These are phyloP conservation scores for Harringtonia lauricola DNA, from an alignment of 2,329 filamentous ascomycete genomes.

Conservation along the genomic window DNA sequence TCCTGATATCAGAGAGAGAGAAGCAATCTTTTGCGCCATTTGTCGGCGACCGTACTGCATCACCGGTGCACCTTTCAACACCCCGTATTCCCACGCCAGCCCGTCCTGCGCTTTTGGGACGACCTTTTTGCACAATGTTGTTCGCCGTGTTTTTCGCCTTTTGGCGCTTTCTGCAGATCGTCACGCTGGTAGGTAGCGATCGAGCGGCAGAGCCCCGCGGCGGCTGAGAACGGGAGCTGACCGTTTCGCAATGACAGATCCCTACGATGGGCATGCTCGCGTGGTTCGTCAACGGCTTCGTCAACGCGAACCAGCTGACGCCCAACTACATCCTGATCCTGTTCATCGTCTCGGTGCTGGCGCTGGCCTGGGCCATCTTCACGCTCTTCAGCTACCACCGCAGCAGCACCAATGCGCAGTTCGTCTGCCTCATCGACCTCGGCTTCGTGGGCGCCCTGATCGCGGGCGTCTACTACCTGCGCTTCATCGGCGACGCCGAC, in stretches of 20 bases:
- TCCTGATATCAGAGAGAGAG: no score
- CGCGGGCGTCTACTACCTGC: constrained; percentile 47
- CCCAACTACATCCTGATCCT: constrained; percentile 53
- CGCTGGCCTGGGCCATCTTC: constrained; percentile 50
- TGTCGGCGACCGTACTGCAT: not conserved
- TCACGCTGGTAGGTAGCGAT: constrained; percentile 41
- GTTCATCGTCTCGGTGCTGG: constrained; percentile 57
- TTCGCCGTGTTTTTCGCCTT: constrained; percentile 53
- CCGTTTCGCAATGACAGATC: constrained; percentile 45
- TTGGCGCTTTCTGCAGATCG: constrained; percentile 50
- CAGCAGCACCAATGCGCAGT: constrained; percentile 46
- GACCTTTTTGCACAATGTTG: constrained; percentile 40
- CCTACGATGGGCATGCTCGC: constrained; percentile 55
- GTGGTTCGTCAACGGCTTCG: constrained; percentile 53
- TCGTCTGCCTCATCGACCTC: constrained; percentile 50
- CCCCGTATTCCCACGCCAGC: no score
- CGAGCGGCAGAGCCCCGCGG: no score
- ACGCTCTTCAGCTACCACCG: constrained; percentile 59
- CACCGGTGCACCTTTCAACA: no score
- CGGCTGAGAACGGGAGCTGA: no score
- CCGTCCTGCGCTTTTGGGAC: no score
- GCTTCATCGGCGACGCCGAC: constrained; percentile 49
- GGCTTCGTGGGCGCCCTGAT: constrained; percentile 54
- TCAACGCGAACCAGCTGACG: constrained; percentile 43
- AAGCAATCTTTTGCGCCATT: not conserved